Base-by-base conservation (phyloP, 148 eudicot species). In the Fagopyrum homotropicum region DNA sequence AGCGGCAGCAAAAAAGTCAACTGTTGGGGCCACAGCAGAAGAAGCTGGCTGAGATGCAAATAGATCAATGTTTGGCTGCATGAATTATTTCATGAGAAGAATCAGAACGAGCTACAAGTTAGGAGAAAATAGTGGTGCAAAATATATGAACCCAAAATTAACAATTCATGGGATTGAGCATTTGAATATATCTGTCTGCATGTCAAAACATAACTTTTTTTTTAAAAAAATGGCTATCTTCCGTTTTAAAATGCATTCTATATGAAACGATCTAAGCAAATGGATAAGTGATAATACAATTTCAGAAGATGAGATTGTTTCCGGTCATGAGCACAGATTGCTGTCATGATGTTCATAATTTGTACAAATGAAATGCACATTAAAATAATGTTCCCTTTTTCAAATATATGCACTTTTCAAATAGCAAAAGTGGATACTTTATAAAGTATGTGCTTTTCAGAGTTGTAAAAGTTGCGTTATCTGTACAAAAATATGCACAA, bases 1-100 rank as follows among this genome's bases (percentile, higher is more conserved):
- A 54, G 98, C 80, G 49, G 89, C 85, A 79, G 86, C 86, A 79
- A 95, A 89, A 78, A 95, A 88, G 78, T 92, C 92, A 40, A 86
- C 17, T 6, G 90, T 72, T 79, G 99, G 77, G 78, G 75, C 81
- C 68, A 80, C 70, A 78, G 92, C 79, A 48, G 91, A 78, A 43
- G 88, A 71, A 75, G 84, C 83, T 60, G 96, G 81, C 74, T 76
- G 82, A 22, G 90, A 80, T 61, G 89, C 89, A 92, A 92, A 91
- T 75, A 90, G 88, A 90, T 89, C 93, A 76, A 87, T 76, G 45
- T 73, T 82, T 45, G 85, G 69, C 97, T 91, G 89, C 86, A 85
- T 10, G 64, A 47, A 79, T 49, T 69, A 77, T 49, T 72, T 72
- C 52, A 54, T 22, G 43, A 49, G 19, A 59, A 73, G 45, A 69